phyloP scores from a whole-genome alignment of 306 rosid species.

The Citrullus mucosospermus region DNA sequence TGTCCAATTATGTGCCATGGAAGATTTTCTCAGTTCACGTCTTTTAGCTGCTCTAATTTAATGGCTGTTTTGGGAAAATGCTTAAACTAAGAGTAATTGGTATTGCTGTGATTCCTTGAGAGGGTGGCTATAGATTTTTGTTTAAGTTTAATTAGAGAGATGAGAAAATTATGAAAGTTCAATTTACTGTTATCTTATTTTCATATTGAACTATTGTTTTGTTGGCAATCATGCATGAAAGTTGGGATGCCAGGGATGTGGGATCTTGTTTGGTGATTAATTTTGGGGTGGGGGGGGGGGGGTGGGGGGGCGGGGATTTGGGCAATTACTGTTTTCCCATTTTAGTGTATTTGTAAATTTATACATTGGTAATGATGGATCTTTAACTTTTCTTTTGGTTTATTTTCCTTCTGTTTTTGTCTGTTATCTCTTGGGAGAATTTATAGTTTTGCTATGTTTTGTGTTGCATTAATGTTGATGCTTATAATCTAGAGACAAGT shows the following conservation, averaged over 20 bases:
- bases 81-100: background rate
- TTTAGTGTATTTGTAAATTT: background rate
- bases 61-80: background rate
- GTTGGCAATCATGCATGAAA: too few species aligned
- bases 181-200: background rate
- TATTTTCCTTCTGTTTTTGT: background rate
- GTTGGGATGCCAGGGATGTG: too few species aligned
- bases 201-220: too few species aligned
- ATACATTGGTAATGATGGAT: background rate
- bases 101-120: background rate
- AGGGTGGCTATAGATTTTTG: background rate
- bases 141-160: background rate
- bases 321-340: background rate
- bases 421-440: background rate
- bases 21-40: background rate
- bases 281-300: background rate
- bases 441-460: background rate
- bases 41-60: background rate
- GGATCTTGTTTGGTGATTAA: too few species aligned
- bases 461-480: background rate
- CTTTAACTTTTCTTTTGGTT: background rate
- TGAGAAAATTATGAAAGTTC: background rate
- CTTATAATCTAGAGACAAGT: background rate
- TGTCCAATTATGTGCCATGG: background rate
- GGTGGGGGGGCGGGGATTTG: background rate